These are phyloP conservation scores for Sutorius eximius DNA, from an alignment of 1,284 basidiomycete species.

Conservation along the genomic window DNA sequence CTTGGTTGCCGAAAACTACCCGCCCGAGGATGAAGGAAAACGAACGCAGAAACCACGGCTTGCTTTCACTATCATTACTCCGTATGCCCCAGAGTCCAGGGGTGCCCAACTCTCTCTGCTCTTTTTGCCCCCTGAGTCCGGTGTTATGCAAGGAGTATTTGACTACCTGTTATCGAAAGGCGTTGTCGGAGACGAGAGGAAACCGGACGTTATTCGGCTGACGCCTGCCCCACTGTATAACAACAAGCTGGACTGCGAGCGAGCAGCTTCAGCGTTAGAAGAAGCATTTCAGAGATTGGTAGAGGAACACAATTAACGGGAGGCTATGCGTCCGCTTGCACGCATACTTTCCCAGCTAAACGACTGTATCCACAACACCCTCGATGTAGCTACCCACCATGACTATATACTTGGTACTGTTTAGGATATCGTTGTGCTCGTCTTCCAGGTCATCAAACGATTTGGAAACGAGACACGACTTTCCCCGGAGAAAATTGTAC, in stretches of 20 bases:
- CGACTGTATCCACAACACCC: conserved; percentile 2
- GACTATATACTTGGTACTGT: conserved; percentile 45
- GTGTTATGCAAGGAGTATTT: conserved; percentile 73
- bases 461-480: conserved; percentile 37
- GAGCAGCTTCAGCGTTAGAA: conserved; percentile 64
- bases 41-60: conserved; percentile 17
- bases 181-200: conserved; percentile 86
- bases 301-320: conserved; percentile 11
- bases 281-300: conserved; percentile 42
- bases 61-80: conserved; percentile 89
- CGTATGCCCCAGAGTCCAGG: conserved; percentile 60
- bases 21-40: conserved; percentile 15
- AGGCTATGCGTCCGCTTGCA: conserved; percentile 3
- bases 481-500: conserved; percentile 50
- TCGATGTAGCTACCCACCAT: conserved; percentile 46
- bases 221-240: conserved; percentile 86
- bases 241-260: conserved; percentile 73
- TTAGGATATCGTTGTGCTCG: conserved; percentile 60
- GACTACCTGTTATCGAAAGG: conserved; percentile 63
- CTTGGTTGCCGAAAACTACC: conserved; percentile 39
- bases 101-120: conserved; percentile 87
- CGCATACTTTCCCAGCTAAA: neutral
- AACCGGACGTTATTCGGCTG: conserved; percentile 88
- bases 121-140: conserved; percentile 63
- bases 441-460: conserved; percentile 48